A percentile compares a stretch with the other conserved stretches of the same genome.
Conservation (phyloP, 2,329 filamentous ascomycete species). For the Hymenoscyphus linearis region DNA sequence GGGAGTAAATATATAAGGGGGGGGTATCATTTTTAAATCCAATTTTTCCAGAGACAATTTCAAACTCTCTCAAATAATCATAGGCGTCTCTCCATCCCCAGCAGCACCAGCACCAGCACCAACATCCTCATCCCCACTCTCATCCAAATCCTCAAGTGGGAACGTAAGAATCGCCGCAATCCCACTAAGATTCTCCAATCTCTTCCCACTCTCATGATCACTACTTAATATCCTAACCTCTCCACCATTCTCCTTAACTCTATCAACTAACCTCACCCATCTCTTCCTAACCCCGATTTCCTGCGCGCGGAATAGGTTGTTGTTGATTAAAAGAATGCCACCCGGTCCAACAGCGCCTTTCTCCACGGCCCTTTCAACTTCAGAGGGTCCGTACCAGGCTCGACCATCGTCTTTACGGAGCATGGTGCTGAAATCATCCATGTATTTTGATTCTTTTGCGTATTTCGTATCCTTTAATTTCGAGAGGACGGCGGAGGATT, state of each 20-base stretch:
- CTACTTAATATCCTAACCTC: constrained; percentile 87
- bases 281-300: constrained; percentile 69
- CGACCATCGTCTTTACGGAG: constrained; percentile 80
- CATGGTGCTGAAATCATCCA: constrained; percentile 77
- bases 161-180: constrained; percentile 90
- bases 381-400: constrained; percentile 82
- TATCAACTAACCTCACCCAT: constrained; percentile 83
- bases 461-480: constrained; percentile 85
- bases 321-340: constrained; percentile 79
- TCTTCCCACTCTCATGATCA: constrained; percentile 87
- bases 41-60: too few species aligned
- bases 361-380: constrained; percentile 76
- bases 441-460: constrained; percentile 71
- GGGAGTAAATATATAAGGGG: too few species aligned
- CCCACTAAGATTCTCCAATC: constrained; percentile 76
- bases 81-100: background rate
- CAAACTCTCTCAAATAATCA: background rate
- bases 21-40: too few species aligned
- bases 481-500: constrained; percentile 69
- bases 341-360: constrained; percentile 86
- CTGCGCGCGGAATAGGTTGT: constrained; percentile 79
- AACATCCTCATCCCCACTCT: constrained; percentile 50
- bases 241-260: constrained; percentile 79
- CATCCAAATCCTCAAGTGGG: constrained; percentile 75
- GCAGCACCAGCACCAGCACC: background rate